These are phyloP conservation scores for Alternaria triticimaculans DNA, from an alignment of 2,329 filamentous ascomycete species.

Conservation along the genomic window DNA sequence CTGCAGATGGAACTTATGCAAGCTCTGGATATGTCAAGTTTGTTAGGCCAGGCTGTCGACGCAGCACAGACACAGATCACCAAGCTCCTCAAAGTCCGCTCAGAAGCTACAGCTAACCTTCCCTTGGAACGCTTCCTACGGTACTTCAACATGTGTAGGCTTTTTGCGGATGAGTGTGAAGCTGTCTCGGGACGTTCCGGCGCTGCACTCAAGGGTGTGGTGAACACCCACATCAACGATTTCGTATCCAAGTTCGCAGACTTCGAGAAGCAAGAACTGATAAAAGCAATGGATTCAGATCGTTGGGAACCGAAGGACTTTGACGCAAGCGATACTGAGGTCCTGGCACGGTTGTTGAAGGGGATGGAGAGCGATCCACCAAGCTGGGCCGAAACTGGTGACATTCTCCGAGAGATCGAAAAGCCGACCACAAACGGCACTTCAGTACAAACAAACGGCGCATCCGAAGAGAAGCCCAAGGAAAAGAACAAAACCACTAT, in stretches of 20 bases:
- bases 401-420: constrained; percentile 32
- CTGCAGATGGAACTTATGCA: constrained; percentile 77
- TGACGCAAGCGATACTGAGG: constrained; percentile 63
- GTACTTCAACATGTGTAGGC: constrained; percentile 81
- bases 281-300: constrained; percentile 79
- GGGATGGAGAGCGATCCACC: constrained; percentile 74
- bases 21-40: constrained; percentile 76
- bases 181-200: constrained; percentile 81
- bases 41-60: constrained; percentile 81
- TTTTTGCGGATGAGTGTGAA: constrained; percentile 87
- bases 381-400: constrained; percentile 68
- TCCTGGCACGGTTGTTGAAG: constrained; percentile 70
- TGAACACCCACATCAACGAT: constrained; percentile 82
- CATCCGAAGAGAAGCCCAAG: constrained; percentile 35
- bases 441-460: constrained; percentile 37
- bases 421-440: constrained; percentile 34
- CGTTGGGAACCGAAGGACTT: constrained; percentile 83
- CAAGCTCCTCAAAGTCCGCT: constrained; percentile 77
- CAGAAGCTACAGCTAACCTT: constrained; percentile 73
- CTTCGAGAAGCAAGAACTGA: constrained; percentile 74
- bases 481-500: constrained; percentile 55
- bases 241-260: constrained; percentile 77
- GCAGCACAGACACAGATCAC: constrained; percentile 76
- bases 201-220: constrained; percentile 75
- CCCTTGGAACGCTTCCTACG: constrained; percentile 75